A percentile compares a stretch with the other conserved stretches of the same genome.
Conservation (phyloP, 306 rosid species). For the Arachis stenosperma region DNA sequence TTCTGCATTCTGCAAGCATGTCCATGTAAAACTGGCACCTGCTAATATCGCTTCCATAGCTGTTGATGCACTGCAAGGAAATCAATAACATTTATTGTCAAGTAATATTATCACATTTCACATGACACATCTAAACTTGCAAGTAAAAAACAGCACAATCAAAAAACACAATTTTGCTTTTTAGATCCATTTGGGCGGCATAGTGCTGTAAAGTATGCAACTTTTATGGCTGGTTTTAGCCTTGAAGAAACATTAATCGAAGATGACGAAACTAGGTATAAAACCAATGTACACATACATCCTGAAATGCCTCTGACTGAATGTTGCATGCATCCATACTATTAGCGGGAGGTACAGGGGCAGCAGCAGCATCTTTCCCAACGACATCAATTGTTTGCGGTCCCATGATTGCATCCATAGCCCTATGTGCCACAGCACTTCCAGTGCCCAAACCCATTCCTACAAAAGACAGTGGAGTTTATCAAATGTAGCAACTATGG, state of each 20-base stretch:
- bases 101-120: no score
- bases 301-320: constrained; percentile 64
- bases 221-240: no score
- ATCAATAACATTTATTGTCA: background rate
- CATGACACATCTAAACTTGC: no score
- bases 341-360: no score
- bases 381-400: constrained; percentile 57
- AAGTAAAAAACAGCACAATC: no score
- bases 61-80: constrained; percentile 72
- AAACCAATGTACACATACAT: constrained; percentile 45
- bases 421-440: constrained; percentile 69
- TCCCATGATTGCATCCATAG: constrained; percentile 56
- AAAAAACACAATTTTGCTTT: no score
- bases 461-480: background rate
- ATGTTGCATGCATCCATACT: constrained; percentile 52
- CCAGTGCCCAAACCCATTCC: constrained; percentile 79
- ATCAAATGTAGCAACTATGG: no score
- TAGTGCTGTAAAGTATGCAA: no score
- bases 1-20: constrained; percentile 81
- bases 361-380: no score
- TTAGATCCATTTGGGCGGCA: no score
- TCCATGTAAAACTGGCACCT: constrained; percentile 98
- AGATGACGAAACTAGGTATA: background rate
- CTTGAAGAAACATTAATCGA: background rate
- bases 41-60: constrained; percentile 76